phyloP scores from a whole-genome alignment of 345 rosid species.

The Mallotus nudiflorus region DNA sequence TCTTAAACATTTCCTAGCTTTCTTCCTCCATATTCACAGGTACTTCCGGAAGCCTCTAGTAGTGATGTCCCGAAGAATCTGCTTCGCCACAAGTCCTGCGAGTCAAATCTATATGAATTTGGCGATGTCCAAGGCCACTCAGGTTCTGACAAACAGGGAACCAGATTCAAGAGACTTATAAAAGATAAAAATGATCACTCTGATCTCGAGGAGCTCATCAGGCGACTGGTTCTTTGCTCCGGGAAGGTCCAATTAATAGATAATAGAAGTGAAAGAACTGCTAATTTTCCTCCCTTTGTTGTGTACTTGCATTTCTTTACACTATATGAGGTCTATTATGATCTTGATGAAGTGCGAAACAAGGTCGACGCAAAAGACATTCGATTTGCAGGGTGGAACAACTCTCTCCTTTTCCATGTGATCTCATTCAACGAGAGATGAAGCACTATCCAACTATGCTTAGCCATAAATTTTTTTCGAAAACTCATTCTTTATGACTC shows the following conservation, averaged over 20 bases:
- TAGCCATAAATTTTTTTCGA: neutral
- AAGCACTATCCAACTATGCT: slow-evolving; percentile 72
- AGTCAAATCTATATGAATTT: slow-evolving; percentile 89
- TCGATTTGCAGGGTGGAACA: slow-evolving; percentile 83
- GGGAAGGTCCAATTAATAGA: slow-evolving; percentile 53
- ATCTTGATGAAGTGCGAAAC: slow-evolving; percentile 67
- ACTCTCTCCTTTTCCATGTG: slow-evolving; percentile 78
- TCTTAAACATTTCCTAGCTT: neutral
- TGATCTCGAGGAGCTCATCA: slow-evolving; percentile 77
- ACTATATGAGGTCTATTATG: slow-evolving; percentile 39
- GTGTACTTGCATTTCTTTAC: neutral
- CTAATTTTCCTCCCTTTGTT: no score
- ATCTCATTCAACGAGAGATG: slow-evolving; percentile 76
- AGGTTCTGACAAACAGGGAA: slow-evolving; percentile 95
- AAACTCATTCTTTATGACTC: no score
- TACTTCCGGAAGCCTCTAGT: slow-evolving; percentile 88
- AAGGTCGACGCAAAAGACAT: slow-evolving; percentile 49
- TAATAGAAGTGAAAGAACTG: no score
- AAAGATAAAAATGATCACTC: slow-evolving; percentile 86
- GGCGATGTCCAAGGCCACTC: slow-evolving; percentile 96
- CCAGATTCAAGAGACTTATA: slow-evolving; percentile 86
- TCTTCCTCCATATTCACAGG: slow-evolving; percentile 62
- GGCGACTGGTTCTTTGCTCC: slow-evolving; percentile 87
- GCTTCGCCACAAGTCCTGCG: slow-evolving; percentile 89
- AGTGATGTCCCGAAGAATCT: slow-evolving; percentile 90